Evolutionary conservation across 2,329 filamentous ascomycete species (phyloP), one percentile per base, ranked within the genome.

Genomic region (Xylariaceae sp.): DNA sequence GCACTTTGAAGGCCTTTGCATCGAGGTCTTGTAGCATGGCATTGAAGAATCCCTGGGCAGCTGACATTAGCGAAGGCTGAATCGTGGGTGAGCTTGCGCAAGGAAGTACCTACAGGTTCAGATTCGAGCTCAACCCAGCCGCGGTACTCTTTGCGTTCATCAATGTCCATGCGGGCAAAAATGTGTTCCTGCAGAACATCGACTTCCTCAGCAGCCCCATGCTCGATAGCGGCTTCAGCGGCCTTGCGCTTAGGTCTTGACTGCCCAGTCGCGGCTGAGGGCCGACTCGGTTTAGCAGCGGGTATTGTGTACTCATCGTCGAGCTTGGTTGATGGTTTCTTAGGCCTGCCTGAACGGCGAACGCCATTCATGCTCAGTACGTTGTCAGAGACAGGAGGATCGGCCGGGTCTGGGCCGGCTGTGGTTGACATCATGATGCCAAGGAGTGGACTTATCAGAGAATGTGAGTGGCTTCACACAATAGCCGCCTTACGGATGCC

Each of bases 51-150:
- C 80, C 83, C 87, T 90, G 49, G 1, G 17, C 40, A 22, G 43
- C 3, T 22, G 17, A 12, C 25, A 39, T 43, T 19, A 41, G 33
- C 19, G 17, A 35, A 21, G n/a, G n/a, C 32, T 6, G 12, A 25
- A 62, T 37, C 59, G 52, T 44, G 37, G 11, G 36, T n/a, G 20
- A 6, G 11, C 3, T 21, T 17, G 25, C 25, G 44, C n/a, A 49
- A 29, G 0, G 21, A 22, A 16, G 35, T 6, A 61, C 79, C 67
- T 67, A 89, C 88, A 6, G 91, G 91, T 51, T 96, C 90, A 6
- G 89, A 95, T 66, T 95, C 90, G 40, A 97, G 76, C 60, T 96
- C 90, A 47, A 84, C 78, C 82, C 86, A 92, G 20, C 85, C 85
- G 40, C 79, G 73, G 81, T 85, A 90, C 22, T 75, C 72, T 21